phyloP scores from a whole-genome alignment of 2,329 filamentous ascomycete genomes.

The Exophiala aquamarina region DNA sequence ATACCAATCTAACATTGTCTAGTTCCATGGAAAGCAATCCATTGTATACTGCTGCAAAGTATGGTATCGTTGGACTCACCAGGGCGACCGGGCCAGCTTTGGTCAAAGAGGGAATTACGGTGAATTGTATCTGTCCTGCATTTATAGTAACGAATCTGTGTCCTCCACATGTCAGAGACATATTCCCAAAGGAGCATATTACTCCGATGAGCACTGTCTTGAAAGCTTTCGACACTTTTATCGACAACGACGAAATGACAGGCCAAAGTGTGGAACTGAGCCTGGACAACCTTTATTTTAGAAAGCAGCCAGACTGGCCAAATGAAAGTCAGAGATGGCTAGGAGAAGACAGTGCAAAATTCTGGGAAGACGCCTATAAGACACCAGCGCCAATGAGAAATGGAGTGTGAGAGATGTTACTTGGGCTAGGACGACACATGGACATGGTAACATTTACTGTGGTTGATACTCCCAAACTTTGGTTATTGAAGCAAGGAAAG shows the following conservation, averaged over 20 bases:
- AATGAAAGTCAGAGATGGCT: neutral
- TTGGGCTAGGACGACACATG: too few species aligned
- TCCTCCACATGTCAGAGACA: neutral
- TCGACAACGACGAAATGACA: conserved; percentile 1
- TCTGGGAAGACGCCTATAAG: neutral
- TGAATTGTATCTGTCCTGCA: conserved; percentile 61
- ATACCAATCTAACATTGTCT: too few species aligned
- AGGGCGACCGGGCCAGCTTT: conserved; percentile 55
- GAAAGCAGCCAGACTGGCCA: neutral
- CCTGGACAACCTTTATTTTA: neutral
- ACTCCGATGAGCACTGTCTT: neutral
- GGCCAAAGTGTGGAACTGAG: neutral
- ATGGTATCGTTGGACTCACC: conserved; percentile 39
- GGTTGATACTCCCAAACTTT: too few species aligned
- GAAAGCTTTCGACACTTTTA: neutral
- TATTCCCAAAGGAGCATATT: neutral
- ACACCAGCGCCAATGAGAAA: neutral
- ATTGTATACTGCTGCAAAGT: conserved; percentile 3
- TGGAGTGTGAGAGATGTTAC: neutral
- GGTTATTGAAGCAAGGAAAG: too few species aligned
- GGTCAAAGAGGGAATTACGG: conserved; percentile 52
- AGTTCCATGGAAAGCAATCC: conserved; percentile 1
- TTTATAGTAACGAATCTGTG: neutral
- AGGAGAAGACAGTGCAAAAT: neutral
- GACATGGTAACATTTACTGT: too few species aligned